Conservation (phyloP, 306 rosid species). For the Vigna trinervia region DNA sequence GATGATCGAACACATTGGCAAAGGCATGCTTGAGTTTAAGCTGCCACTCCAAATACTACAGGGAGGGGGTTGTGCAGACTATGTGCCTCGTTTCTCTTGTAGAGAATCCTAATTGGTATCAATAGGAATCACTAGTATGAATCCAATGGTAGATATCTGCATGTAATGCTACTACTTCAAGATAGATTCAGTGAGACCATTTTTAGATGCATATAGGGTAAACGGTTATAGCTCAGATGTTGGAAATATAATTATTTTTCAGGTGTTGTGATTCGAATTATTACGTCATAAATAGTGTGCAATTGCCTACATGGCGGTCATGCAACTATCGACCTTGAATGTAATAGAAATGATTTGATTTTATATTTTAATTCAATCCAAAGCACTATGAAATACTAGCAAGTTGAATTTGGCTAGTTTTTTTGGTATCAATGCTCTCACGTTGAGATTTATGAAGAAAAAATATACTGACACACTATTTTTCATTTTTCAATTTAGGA, state of each 20-base stretch:
- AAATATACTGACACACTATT: too few relatives aligned
- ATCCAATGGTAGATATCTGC: conserved; percentile 5
- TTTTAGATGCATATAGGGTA: conserved; percentile 7
- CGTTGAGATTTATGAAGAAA: not conserved
- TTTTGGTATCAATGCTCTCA: not conserved
- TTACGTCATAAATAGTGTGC: not conserved
- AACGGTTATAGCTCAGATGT: conserved; percentile 1
- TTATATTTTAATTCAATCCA: not conserved
- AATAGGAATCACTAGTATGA: conserved; percentile 8
- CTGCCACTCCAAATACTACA: conserved; percentile 34
- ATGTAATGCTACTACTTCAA: not conserved
- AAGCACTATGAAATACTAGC: not conserved
- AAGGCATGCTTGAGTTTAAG: conserved; percentile 33
- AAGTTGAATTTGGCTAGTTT: not conserved
- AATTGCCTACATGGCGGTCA: not conserved
- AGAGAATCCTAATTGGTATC: conserved; percentile 32
- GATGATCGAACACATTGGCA: conserved; percentile 12
- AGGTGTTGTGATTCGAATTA: not conserved
- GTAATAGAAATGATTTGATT: not conserved
- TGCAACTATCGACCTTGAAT: not conserved
- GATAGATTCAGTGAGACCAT: not conserved
- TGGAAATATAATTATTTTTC: not conserved
- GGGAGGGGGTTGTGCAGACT: conserved; percentile 10
- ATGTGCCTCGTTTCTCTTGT: conserved; percentile 12
- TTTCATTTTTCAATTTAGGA: too few relatives aligned